A percentile compares a stretch with the other conserved stretches of the same genome.
phyloP scores from a whole-genome alignment of 2,329 filamentous ascomycete species.

The Diatrype stigma region DNA sequence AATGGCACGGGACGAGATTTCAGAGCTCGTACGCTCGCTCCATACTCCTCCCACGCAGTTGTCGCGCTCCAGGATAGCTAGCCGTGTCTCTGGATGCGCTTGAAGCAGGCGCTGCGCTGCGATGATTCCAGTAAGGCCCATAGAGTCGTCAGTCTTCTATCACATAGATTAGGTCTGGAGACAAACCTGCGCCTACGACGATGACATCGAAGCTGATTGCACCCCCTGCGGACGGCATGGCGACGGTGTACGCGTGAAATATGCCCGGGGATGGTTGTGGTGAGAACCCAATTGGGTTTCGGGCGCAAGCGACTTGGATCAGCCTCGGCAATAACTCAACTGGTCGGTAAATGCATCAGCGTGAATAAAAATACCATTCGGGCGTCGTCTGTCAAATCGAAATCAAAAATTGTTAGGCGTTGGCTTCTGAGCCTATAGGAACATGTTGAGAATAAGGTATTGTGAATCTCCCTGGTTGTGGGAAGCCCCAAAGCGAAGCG shows the following conservation, averaged over 20 bases:
- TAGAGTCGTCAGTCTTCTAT: slow-evolving; percentile 5
- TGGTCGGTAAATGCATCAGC: no score
- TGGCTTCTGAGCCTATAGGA: no score
- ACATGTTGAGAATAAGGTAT: no score
- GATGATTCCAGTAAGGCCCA: slow-evolving; percentile 14
- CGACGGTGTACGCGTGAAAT: slow-evolving; percentile 1
- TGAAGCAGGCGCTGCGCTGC: slow-evolving; percentile 14
- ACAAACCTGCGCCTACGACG: slow-evolving; percentile 14
- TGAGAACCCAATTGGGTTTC: neutral
- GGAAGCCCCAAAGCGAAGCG: no score
- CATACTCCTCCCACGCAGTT: slow-evolving; percentile 17
- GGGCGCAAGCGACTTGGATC: neutral
- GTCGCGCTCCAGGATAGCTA: slow-evolving; percentile 15
- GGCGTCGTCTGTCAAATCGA: no score
- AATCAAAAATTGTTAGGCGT: no score
- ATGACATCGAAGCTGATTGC: slow-evolving; percentile 10
- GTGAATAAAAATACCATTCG: no score
- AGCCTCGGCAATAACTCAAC: no score
- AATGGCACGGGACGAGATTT: neutral
- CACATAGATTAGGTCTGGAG: neutral
- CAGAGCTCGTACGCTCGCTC: slow-evolving; percentile 10
- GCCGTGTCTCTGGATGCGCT: slow-evolving; percentile 13
- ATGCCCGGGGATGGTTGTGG: neutral
- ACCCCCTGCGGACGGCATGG: slow-evolving; percentile 5
- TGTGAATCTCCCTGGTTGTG: no score